phyloP scores from a whole-genome alignment of 192 early-diverging fungal genomes.

The Martensiomyces pterosporus region DNA sequence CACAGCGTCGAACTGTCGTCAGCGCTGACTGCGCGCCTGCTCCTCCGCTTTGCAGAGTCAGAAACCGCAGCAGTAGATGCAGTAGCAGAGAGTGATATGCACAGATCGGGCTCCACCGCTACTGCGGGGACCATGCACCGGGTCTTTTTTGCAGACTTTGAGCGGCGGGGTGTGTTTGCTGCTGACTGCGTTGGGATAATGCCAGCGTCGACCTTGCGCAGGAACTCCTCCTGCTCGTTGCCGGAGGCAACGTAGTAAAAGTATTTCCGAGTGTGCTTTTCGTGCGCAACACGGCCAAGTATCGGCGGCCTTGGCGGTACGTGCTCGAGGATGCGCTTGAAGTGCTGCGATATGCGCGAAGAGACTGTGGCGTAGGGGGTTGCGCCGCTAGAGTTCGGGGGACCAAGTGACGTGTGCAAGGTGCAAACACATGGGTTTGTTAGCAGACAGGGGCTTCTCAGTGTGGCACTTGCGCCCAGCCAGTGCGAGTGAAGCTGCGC shows the following conservation, averaged over 20 bases:
- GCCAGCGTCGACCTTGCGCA: constrained; percentile 31
- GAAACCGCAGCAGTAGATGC: too few species aligned
- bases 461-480: too few species aligned
- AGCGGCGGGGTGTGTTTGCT: constrained; percentile 3
- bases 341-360: constrained; percentile 86
- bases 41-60: constrained; percentile 11
- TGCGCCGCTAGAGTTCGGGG: constrained; percentile 52
- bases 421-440: too few species aligned
- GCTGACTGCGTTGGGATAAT: constrained; percentile 32
- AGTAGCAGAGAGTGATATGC: too few species aligned
- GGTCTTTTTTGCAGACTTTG: constrained; percentile 24
- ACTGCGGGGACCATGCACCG: constrained; percentile 45
- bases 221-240: constrained; percentile 41
- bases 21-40: constrained; percentile 31
- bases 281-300: constrained; percentile 65
- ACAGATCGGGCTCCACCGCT: constrained; percentile 38
- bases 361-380: constrained; percentile 88
- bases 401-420: too few species aligned
- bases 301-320: constrained; percentile 68
- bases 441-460: too few species aligned
- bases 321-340: constrained; percentile 74
- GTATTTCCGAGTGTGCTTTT: constrained; percentile 65
- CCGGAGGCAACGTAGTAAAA: constrained; percentile 70
- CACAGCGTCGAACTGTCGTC: constrained; percentile 2
- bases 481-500: too few species aligned